phyloP scores from a whole-genome alignment of 495 filamentous ascomycete species.

The Clavariopsis aquatica region DNA sequence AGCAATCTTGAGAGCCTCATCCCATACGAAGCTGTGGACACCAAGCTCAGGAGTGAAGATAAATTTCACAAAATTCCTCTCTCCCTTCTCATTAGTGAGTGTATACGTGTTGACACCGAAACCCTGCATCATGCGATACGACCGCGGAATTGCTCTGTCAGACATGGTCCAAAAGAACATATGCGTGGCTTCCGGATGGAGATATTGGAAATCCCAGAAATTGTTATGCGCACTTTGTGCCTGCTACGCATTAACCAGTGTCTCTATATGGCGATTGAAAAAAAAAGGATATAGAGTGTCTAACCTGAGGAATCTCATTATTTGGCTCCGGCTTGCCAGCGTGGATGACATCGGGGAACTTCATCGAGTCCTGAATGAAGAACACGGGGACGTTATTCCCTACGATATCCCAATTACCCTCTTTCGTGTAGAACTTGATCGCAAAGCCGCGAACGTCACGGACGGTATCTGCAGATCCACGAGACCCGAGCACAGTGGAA shows the following conservation, averaged over 20 bases:
- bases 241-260: constrained; percentile 47
- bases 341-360: constrained; percentile 77
- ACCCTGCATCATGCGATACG: constrained; percentile 86
- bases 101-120: constrained; percentile 87
- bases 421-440: constrained; percentile 78
- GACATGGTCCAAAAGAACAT: constrained; percentile 85
- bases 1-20: constrained; percentile 78
- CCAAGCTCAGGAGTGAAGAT: constrained; percentile 75
- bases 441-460: constrained; percentile 83
- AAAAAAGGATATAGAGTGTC: background rate
- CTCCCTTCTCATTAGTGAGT: constrained; percentile 68
- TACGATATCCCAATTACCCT: constrained; percentile 78
- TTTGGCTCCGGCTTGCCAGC: constrained; percentile 80
- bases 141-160: constrained; percentile 77
- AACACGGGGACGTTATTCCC: constrained; percentile 69
- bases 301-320: constrained; percentile 61
- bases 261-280: no score
- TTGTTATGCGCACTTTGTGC: constrained; percentile 65
- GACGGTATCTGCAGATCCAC: constrained; percentile 77
- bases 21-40: constrained; percentile 84
- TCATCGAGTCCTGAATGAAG: constrained; percentile 70
- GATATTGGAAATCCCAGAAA: constrained; percentile 58
- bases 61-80: constrained; percentile 81
- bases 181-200: constrained; percentile 75
- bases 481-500: constrained; percentile 77